Evolutionary conservation across 2,329 filamentous ascomycete genomes (phyloP).

Genomic region (Aotearoamyces nothofagi): DNA sequence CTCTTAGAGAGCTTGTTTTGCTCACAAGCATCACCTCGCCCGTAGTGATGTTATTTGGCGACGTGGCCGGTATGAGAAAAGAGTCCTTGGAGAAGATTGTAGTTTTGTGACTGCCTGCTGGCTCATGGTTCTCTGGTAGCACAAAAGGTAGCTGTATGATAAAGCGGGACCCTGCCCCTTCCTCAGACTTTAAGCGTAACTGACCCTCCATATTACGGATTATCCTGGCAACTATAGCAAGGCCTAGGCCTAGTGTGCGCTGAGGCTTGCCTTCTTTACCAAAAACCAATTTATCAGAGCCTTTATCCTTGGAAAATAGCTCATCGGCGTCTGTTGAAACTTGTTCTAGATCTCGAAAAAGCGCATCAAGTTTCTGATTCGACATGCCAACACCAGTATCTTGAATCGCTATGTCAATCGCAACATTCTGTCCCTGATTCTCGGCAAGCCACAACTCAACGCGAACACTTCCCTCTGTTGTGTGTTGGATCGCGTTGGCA

Average conservation of each 20-base stretch:
- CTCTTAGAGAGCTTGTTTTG: slow-evolving; percentile 19
- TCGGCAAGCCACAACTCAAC: slow-evolving; percentile 54
- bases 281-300: too few species aligned
- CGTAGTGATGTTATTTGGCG: slow-evolving; percentile 19
- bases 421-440: slow-evolving; percentile 34
- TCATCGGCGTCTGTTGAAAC: slow-evolving; percentile 31
- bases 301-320: slow-evolving; percentile 13
- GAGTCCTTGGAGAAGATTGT: slow-evolving; percentile 11
- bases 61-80: slow-evolving; percentile 2
- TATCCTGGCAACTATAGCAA: slow-evolving; percentile 78
- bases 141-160: slow-evolving; percentile 66
- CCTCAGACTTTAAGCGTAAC: slow-evolving; percentile 67
- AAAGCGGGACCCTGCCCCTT: slow-evolving; percentile 70
- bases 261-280: slow-evolving; percentile 22
- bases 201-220: slow-evolving; percentile 87
- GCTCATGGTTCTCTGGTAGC: slow-evolving; percentile 31
- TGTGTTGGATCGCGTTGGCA: slow-evolving; percentile 75
- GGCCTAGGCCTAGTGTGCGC: slow-evolving; percentile 57
- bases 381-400: slow-evolving; percentile 67
- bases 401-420: slow-evolving; percentile 59
- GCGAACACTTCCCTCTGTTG: slow-evolving; percentile 47
- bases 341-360: slow-evolving; percentile 44
- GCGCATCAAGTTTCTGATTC: slow-evolving; percentile 35
- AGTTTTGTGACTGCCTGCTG: slow-evolving; percentile 1
- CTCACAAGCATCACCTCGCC: slow-evolving; percentile 50